Evolutionary conservation across 805 yeast species (phyloP).

Genomic region (Hanseniaspora pseudoguilliermondii): DNA sequence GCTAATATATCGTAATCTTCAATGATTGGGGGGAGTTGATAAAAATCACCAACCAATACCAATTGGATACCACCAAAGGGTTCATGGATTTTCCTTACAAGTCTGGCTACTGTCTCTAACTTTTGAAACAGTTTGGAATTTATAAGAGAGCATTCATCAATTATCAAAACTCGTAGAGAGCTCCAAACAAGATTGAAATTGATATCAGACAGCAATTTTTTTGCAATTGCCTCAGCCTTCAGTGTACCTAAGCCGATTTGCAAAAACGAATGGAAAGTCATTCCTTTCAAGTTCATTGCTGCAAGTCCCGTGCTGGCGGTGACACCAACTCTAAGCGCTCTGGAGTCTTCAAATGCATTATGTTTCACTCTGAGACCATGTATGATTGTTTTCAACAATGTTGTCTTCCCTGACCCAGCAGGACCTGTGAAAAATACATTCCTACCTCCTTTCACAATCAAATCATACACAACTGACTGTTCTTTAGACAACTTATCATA

Average conservation of each 20-base stretch:
- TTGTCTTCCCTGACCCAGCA: conserved; percentile 83
- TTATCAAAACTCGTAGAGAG: conserved; percentile 52
- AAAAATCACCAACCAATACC: conserved; percentile 84
- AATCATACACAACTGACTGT: conserved; percentile 50
- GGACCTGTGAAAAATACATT: conserved; percentile 62
- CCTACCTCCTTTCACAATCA: neutral
- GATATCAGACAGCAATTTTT: conserved; percentile 37
- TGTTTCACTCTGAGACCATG: conserved; percentile 35
- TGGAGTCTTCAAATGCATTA: conserved; percentile 23
- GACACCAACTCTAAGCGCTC: conserved; percentile 50
- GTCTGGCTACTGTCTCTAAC: conserved; percentile 55
- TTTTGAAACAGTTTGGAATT: conserved; percentile 69
- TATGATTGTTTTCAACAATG: conserved; percentile 53
- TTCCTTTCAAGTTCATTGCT: conserved; percentile 86
- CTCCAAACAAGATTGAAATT: conserved; percentile 47
- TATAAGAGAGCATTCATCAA: conserved; percentile 93
- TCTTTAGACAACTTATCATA: conserved; percentile 36
- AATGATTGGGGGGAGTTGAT: conserved; percentile 73
- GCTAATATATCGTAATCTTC: conserved; percentile 21
- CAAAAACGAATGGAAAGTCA: conserved; percentile 71
- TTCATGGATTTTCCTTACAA: conserved; percentile 31
- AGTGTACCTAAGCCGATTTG: conserved; percentile 74
- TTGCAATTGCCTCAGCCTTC: conserved; percentile 33
- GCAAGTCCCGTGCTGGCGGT: conserved; percentile 97
- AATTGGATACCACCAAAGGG: conserved; percentile 95